These are phyloP conservation scores for Fusarium denticulatum DNA, from an alignment of 2,329 filamentous ascomycete species.

Conservation along the genomic window DNA sequence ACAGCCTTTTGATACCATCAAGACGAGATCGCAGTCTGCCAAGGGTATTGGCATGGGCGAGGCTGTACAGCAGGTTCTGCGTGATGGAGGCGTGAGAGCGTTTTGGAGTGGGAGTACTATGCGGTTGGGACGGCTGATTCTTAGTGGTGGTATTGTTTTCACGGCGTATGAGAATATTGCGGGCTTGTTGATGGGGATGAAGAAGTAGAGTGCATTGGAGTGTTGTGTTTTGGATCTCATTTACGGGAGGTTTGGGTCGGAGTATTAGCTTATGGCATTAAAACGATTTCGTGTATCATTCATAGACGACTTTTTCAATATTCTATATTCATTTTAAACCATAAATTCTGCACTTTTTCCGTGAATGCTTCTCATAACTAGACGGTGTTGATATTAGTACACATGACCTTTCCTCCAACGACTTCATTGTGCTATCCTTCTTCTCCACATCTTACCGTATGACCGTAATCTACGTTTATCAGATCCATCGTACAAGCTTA, in stretches of 20 bases:
- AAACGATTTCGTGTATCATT: background rate
- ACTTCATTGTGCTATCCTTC: accelerated
- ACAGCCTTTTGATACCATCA: constrained; percentile 71
- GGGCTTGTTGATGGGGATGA: constrained; percentile 4
- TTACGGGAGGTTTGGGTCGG: background rate
- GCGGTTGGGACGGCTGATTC: constrained; percentile 70
- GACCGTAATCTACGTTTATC: background rate
- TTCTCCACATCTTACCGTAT: background rate
- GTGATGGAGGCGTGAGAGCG: constrained; percentile 66
- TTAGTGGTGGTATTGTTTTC: constrained; percentile 74
- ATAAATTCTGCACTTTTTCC: too few relatives aligned
- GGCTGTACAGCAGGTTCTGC: constrained; percentile 63
- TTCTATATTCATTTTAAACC: background rate
- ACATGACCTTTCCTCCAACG: too few relatives aligned
- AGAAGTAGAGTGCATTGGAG: background rate
- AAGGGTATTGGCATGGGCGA: constrained; percentile 66
- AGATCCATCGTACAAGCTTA: background rate
- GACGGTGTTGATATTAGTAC: too few relatives aligned
- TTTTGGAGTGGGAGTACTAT: constrained; percentile 77
- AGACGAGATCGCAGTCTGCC: constrained; percentile 70
- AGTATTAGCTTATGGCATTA: background rate
- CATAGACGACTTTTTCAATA: background rate
- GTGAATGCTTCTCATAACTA: too few relatives aligned
- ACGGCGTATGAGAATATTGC: constrained; percentile 69
- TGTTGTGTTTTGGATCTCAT: background rate